Conservation (phyloP, 2,329 filamentous ascomycete species). For the Verticillium albo-atrum region DNA sequence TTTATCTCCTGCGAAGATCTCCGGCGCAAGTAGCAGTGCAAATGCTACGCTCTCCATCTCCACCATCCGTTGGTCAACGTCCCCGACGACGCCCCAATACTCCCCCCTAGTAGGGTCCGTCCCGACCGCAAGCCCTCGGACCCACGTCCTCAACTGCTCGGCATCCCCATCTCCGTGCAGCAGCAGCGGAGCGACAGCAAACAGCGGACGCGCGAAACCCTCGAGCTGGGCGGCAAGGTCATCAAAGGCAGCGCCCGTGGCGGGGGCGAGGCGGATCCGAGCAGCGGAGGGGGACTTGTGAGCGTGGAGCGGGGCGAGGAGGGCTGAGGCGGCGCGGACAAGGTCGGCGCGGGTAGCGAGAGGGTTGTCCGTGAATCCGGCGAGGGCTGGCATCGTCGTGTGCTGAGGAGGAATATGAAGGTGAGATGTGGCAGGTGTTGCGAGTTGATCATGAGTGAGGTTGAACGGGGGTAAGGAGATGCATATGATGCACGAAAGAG, state of each 20-base stretch:
- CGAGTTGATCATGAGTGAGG: too few species aligned
- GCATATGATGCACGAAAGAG: too few species aligned
- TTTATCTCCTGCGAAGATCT: slow-evolving; percentile 16
- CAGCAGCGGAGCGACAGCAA: slow-evolving; percentile 21
- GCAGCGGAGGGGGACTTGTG: slow-evolving; percentile 21
- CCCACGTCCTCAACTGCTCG: slow-evolving; percentile 14
- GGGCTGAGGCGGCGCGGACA: slow-evolving; percentile 15
- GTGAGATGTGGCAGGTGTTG: too few species aligned
- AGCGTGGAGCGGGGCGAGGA: slow-evolving; percentile 18
- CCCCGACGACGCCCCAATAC: slow-evolving; percentile 35
- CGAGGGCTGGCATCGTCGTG: slow-evolving; percentile 16
- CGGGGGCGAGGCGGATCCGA: slow-evolving; percentile 21
- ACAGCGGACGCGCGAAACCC: slow-evolving; percentile 25
- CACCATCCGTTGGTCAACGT: slow-evolving; percentile 40
- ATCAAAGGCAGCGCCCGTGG: slow-evolving; percentile 25
- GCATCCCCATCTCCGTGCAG: background rate
- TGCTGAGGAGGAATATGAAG: too few species aligned
- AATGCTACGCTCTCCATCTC: slow-evolving; percentile 40
- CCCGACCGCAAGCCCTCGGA: slow-evolving; percentile 12
- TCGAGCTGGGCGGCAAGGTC: slow-evolving; percentile 30
- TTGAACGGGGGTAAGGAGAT: too few species aligned
- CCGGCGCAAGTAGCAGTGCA: slow-evolving; percentile 32
- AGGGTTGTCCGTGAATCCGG: slow-evolving; percentile 27
- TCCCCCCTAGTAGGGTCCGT: slow-evolving; percentile 15
- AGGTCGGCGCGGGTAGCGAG: slow-evolving; percentile 23